phyloP scores from a whole-genome alignment of 2,329 filamentous ascomycete genomes.

The Colletotrichum melonis region DNA sequence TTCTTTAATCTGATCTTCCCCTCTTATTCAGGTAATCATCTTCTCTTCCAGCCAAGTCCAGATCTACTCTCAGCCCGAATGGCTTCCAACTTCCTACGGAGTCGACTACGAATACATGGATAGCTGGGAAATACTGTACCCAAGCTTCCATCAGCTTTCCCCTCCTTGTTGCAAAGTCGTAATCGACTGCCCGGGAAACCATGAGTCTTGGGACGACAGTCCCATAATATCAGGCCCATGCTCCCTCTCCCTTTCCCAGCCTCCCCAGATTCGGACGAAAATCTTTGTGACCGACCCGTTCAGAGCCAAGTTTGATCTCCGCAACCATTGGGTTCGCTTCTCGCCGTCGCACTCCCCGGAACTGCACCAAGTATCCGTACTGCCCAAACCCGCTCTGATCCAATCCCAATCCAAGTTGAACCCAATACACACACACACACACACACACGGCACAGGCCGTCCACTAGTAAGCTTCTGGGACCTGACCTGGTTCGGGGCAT shows the following conservation, averaged over 20 bases:
- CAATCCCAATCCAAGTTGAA: not conserved
- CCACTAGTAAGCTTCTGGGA: constrained; percentile 6
- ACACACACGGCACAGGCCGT: constrained; percentile 22
- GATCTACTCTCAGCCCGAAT: not conserved
- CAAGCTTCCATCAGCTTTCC: not conserved
- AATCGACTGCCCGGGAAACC: not conserved
- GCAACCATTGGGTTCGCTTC: not conserved
- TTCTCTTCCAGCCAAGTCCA: not conserved
- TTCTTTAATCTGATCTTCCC: not conserved
- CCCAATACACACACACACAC: constrained; percentile 9
- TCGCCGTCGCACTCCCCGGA: not conserved
- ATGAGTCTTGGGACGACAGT: not conserved
- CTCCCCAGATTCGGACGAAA: constrained; percentile 16
- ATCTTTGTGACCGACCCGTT: constrained; percentile 14
- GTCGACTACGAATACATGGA: too few species aligned
- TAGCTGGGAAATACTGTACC: too few species aligned
- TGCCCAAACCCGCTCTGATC: not conserved
- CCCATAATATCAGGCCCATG: constrained; percentile 11
- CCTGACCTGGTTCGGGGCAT: not conserved
- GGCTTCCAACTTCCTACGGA: too few species aligned
- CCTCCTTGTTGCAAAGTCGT: not conserved
- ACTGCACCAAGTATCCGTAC: too few species aligned
- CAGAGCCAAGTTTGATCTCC: constrained; percentile 13
- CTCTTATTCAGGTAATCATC: not conserved
- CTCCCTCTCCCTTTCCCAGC: not conserved